Percentiles rank a stretch among this genome's conserved stretches.
phyloP scores from a whole-genome alignment of 768 basidiomycete species.

The Serendipita vermifera region DNA sequence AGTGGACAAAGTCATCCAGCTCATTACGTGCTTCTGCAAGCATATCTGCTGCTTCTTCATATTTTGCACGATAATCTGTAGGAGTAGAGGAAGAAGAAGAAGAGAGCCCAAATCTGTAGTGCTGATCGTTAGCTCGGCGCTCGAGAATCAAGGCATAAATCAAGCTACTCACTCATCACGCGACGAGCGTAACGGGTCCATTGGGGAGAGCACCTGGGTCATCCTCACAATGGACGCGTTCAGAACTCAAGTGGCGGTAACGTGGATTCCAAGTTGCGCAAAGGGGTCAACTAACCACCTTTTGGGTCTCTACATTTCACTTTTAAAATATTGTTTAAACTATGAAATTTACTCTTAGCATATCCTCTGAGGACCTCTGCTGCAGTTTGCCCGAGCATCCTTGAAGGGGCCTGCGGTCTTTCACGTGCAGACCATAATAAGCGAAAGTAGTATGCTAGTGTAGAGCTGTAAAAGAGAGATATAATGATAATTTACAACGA shows the following conservation, averaged over 20 bases:
- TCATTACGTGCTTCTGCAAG: conserved; percentile 71
- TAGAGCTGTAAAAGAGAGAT: neutral
- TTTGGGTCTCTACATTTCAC: no score
- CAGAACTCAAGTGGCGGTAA: conserved; percentile 7
- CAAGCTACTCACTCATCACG: conserved; percentile 10
- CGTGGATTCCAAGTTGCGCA: no score
- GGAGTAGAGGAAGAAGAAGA: conserved; percentile 7
- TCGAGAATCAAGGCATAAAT: neutral
- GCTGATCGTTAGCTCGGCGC: neutral
- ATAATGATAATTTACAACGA: no score
- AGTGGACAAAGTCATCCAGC: conserved; percentile 75
- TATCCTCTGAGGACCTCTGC: no score
- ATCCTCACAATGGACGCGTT: neutral
- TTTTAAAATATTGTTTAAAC: no score
- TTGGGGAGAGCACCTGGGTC: neutral
- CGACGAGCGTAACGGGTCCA: neutral
- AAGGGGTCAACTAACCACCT: no score
- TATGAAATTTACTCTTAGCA: no score
- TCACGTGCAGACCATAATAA: no score
- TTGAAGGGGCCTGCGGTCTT: neutral
- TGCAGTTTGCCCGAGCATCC: neutral
- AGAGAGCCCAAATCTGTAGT: conserved; percentile 10
- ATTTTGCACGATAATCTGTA: conserved; percentile 21
- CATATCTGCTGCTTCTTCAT: conserved; percentile 49
- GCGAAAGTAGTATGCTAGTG: no score